Percentiles rank a stretch among this genome's conserved stretches.
Evolutionary conservation across 805 yeast genomes (phyloP).

Genomic region (Wickerhamomyces bovis): DNA sequence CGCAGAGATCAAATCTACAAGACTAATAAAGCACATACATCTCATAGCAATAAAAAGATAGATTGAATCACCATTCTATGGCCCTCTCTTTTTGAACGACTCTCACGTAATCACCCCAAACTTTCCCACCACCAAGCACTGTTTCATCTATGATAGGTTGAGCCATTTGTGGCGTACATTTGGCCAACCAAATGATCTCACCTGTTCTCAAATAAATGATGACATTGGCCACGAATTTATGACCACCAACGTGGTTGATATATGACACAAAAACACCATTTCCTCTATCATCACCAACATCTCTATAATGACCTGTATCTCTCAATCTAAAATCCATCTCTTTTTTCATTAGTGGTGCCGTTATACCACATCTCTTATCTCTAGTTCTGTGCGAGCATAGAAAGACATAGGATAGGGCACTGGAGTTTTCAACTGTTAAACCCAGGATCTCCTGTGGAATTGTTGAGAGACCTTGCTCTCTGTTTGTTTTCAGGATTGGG

Average conservation of each 20-base stretch:
- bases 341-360: slow-evolving; percentile 85
- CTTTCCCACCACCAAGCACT: slow-evolving; percentile 55
- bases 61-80: slow-evolving; percentile 40
- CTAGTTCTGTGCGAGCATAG: slow-evolving; percentile 88
- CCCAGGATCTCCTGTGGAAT: slow-evolving; percentile 19
- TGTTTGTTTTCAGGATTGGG: slow-evolving; percentile 31
- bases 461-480: slow-evolving; percentile 10
- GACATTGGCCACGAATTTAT: slow-evolving; percentile 88
- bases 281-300: slow-evolving; percentile 65
- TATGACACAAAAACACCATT: slow-evolving; percentile 68
- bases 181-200: slow-evolving; percentile 82
- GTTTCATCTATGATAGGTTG: slow-evolving; percentile 72
- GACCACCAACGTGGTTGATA: slow-evolving; percentile 93
- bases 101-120: slow-evolving; percentile 67
- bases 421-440: slow-evolving; percentile 31
- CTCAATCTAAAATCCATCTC: slow-evolving; percentile 70
- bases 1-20: too few species aligned
- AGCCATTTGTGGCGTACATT: slow-evolving; percentile 74
- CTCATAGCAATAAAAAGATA: background rate
- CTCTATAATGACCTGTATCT: slow-evolving; percentile 68
- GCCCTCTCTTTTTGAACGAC: slow-evolving; percentile 46
- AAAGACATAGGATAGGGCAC: slow-evolving; percentile 46
- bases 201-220: slow-evolving; percentile 68
- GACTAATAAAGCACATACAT: too few species aligned
- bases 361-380: slow-evolving; percentile 88